Base-by-base conservation (phyloP, 2,329 filamentous ascomycete species). In the Metarhizium sp. region DNA sequence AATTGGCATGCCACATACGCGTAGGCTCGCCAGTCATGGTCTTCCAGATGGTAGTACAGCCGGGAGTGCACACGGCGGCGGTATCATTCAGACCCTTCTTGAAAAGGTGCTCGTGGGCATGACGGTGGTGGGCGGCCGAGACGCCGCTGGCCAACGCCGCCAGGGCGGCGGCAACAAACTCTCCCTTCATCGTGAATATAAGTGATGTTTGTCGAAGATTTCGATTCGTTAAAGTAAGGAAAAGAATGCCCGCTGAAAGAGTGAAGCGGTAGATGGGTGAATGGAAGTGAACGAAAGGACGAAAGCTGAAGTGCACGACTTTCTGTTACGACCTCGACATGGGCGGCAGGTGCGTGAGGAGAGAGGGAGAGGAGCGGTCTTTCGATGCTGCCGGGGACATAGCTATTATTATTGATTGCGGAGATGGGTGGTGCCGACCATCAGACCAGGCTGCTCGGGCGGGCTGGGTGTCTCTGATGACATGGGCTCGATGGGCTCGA, bases 241-340 rank as follows among this genome's bases (percentile, higher is more conserved):
- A 87, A 87, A 74, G 85, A 88, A 77, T 84, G 86, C 82, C 88
- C 87, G 88, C 88, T 91, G 76, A 92, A 90, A 72, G 88, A 90
- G 84, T 90, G 87, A 89, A 89, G 86, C 86, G 85, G 85, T 86
- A 63, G 67, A 73, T 77, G 68, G 64, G 64, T 59, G 62, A 67
- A 60, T 63, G 45, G 68, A 68, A 69, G 64, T 65, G 71, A 76
- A 75, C 69, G 70, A 75, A 74, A 74, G 67, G 73, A 75, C 72
- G 75, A 78, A 77, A 78, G 74, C 72, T 66, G 63, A 58, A 60
- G 60, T 69, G 66, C 68, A 71, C 71, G 54, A 72, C 73, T 71
- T 73, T 71, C 73, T 76, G 45, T 73, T 75, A 75, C 73, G 74
- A 76, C 76, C 73, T 70, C 66, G 77, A 78, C 72, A 69, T 75